Evolutionary conservation across 2,329 filamentous ascomycete species (phyloP), one percentile per base, ranked within the genome.

Genomic region (Colletotrichum cordylinicola): DNA sequence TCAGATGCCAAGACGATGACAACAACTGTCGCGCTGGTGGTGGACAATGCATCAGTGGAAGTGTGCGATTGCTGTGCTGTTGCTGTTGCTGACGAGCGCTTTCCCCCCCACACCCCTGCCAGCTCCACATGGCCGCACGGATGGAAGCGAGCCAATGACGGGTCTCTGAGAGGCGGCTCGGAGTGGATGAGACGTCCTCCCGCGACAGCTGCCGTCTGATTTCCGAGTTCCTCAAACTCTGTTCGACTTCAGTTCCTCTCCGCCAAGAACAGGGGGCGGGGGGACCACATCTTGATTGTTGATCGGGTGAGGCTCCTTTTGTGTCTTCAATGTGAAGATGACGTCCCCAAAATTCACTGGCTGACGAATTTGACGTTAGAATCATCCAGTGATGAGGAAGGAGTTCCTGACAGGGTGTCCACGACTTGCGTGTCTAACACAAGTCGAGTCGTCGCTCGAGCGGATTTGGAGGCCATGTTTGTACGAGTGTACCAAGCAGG

Each of bases 191-290:
- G 70, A 77, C 70, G 52, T 27, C 68, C n/a, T 74, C 66, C 69
- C 70, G 76, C 70, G 76, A 77, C 76, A 58, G 61, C 69, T 70
- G 55, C 60, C 56, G 76, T 77, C 65, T 77, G 76, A 77, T 74
- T 74, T 74, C 21, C 74, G 48, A 27, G 4, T 64, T 55, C 35
- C 70, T 76, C 74, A 74, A 74, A 76, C 74, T 76, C 74, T 69
- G 74, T 65, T 74, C 65, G 60, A 76, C 74, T 68, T 55, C 70
- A 69, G 35, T 43, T 21, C 27, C 33, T 13, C 29, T 64, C 39
- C 56, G 58, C 21, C 64, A 69, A 21, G 43, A n/a, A 62, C 70
- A 55, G 21, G 64, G 74, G 74, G 9, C 31, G 58, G 74, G 58
- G 18, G 58, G 70, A 33, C 64, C 70, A 75, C 65, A 64, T n/a